phyloP scores from a whole-genome alignment of 73 alveolate species.

The Tetrahymena elliotti region DNA sequence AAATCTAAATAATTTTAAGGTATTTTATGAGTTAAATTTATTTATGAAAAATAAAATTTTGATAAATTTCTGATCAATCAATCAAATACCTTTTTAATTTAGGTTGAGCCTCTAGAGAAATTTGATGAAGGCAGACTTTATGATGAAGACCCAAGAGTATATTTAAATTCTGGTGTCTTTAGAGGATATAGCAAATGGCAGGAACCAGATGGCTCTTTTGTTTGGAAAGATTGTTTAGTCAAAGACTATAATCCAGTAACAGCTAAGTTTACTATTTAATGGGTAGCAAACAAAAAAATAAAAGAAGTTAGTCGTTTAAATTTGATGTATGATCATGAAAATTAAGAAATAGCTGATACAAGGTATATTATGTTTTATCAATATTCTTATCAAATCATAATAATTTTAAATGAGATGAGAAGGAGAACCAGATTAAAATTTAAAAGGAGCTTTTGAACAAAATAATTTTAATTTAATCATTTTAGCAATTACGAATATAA shows the following conservation, averaged over 20 bases:
- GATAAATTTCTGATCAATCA: background rate
- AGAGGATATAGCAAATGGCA: background rate
- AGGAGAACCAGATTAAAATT: too few relatives aligned
- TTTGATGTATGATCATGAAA: background rate
- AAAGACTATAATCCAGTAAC: background rate
- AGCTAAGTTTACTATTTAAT: background rate
- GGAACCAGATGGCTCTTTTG: background rate
- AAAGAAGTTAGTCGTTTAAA: background rate
- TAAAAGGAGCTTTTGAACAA: too few relatives aligned
- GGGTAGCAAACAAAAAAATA: background rate
- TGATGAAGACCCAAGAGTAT: background rate
- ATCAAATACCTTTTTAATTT: background rate
- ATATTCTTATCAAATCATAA: background rate
- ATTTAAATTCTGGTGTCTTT: background rate
- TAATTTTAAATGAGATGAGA: background rate
- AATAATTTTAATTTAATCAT: too few relatives aligned
- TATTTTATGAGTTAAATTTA: background rate
- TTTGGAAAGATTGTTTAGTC: background rate
- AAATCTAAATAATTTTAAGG: background rate
- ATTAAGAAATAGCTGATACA: background rate
- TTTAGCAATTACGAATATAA: too few relatives aligned
- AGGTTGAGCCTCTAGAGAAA: background rate
- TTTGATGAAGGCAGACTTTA: background rate
- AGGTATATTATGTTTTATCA: background rate
- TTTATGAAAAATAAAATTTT: too few relatives aligned